Conservation (phyloP, 2,329 filamentous ascomycete species). For the Calonectria pseudoreteaudii region DNA sequence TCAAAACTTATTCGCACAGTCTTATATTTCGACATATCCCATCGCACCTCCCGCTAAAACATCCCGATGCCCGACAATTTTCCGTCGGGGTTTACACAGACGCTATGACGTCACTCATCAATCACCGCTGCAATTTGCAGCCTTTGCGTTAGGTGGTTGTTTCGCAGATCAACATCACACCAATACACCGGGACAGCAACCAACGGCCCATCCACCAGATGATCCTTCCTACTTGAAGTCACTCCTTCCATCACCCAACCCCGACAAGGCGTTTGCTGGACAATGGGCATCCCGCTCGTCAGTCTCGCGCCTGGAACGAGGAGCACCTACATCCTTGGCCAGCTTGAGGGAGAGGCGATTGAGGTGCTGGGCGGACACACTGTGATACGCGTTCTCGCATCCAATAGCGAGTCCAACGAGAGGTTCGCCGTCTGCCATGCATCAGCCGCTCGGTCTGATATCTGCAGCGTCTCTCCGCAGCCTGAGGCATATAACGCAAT, state of each 20-base stretch:
- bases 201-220: background rate
- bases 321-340: background rate
- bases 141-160: background rate
- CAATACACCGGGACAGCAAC: background rate
- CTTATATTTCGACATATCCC: background rate
- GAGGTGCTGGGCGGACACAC: background rate
- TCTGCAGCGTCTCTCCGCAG: background rate
- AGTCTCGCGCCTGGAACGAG: background rate
- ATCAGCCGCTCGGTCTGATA: background rate
- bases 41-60: background rate
- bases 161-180: background rate
- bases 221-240: background rate
- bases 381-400: background rate
- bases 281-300: background rate
- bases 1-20: background rate
- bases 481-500: conserved; percentile 10
- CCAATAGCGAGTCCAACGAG: background rate
- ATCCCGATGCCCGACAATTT: background rate
- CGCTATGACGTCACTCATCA: background rate
- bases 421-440: background rate
- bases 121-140: background rate
- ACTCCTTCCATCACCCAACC: background rate
- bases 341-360: background rate
- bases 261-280: background rate
- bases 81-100: background rate